Conservation (phyloP, 1,284 basidiomycete genomes). For the Sanghuangporus weigelae region DNA sequence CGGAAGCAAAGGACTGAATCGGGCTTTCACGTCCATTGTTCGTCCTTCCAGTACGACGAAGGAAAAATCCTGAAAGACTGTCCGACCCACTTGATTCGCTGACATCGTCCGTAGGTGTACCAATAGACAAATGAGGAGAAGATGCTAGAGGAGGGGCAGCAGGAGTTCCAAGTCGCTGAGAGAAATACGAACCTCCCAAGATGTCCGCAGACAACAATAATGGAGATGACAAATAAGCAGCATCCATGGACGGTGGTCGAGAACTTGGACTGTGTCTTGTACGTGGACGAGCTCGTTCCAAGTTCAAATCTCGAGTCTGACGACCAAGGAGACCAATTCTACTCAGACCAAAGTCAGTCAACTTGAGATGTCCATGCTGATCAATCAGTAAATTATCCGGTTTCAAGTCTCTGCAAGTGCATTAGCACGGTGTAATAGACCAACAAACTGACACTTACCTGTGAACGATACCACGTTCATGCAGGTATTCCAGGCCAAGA, state of each 20-base stretch:
- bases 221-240: constrained; percentile 72
- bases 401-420: constrained; percentile 79
- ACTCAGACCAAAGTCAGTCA: constrained; percentile 97
- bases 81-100: constrained; percentile 87
- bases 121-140: constrained; percentile 52
- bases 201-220: constrained; percentile 52
- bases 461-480: constrained; percentile 92
- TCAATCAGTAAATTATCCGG: constrained; percentile 98
- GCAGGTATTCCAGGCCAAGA: constrained; percentile 92
- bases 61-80: constrained; percentile 54
- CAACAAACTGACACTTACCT: constrained; percentile 57
- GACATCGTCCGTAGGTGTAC: constrained; percentile 62
- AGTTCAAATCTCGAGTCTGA: constrained; percentile 79
- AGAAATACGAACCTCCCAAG: constrained; percentile 77
- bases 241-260: constrained; percentile 77
- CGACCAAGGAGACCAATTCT: constrained; percentile 96
- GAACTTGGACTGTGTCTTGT: constrained; percentile 64
- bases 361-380: constrained; percentile 91
- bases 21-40: constrained; percentile 62
- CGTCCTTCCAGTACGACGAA: constrained; percentile 37
- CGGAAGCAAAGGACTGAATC: constrained; percentile 75
- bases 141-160: constrained; percentile 52
- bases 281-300: constrained; percentile 42
- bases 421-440: neutral
- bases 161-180: constrained; percentile 44